Base-by-base conservation (phyloP, 495 filamentous ascomycete genomes). In the Massariosphaeria phaeospora region DNA sequence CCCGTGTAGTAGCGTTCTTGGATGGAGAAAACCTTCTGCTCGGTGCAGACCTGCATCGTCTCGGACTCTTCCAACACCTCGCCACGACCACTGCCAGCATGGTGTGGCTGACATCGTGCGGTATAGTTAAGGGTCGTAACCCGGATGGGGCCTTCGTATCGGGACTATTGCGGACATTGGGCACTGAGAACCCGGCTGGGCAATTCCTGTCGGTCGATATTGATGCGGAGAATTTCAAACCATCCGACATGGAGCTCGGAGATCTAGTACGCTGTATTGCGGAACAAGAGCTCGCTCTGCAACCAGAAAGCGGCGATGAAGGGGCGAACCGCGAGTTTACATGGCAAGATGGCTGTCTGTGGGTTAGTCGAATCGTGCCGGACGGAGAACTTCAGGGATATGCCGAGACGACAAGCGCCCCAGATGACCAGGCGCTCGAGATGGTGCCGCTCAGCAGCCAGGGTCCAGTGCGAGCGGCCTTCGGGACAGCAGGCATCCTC, bases 311-410 rank as follows among this genome's bases (percentile, higher is more conserved):
- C 20, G 27, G 21, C 48, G 50, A 52, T 30, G 55, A 52, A 34
- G 46, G 15, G 0, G 47, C 31, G 23, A 62, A 68, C 31, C 46
- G 57, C 17, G 67, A 69, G 33, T 67, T 63, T 27, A 48, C 39
- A n/a, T 67, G 60, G 69, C 65, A 68, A 45, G 59, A 67, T 27
- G 62, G 67, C 11, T 65, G 57, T 39, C 25, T 69, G 25, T 64
- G 61, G 52, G 61, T 67, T 1, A 69, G 66, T 39, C 58, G 69
- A 2, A 11, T 63, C 24, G 57, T 70, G 9, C 65, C 63, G 1
- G 65, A 68, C 39, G 20, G 26, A 27, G 57, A 39, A 21, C 33
- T 50, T 3, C 17, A 21, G 18, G 41, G 9, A 26, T 23, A 27
- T 17, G 18, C 27, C 4, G 26, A 33, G 10, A 33, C 24, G 7